A percentile compares a stretch with the other conserved stretches of the same genome.
phyloP scores from a whole-genome alignment of 2,329 filamentous ascomycete genomes.

The Colletotrichum caudatum region DNA sequence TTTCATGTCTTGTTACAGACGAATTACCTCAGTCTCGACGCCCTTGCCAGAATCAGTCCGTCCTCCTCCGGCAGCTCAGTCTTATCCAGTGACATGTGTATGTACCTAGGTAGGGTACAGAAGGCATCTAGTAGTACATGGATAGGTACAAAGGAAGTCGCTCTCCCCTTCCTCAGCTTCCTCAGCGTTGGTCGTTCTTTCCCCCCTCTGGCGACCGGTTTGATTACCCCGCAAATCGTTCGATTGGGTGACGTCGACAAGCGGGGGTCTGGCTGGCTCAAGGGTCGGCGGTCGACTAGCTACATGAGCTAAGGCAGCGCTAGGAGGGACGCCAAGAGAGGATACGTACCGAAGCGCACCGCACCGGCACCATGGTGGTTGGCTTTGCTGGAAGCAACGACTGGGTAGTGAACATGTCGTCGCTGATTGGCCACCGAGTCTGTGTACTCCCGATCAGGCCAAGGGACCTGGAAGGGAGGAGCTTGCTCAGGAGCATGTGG shows the following conservation, averaged over 20 bases:
- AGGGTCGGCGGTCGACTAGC: background rate
- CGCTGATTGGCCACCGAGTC: slow-evolving; percentile 28
- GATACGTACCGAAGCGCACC: slow-evolving; percentile 26
- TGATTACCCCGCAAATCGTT: slow-evolving; percentile 41
- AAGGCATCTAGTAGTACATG: too few relatives aligned
- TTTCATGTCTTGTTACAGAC: background rate
- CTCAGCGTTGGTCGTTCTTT: slow-evolving; percentile 35
- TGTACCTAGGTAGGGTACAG: background rate
- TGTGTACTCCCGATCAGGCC: background rate
- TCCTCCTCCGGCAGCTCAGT: background rate
- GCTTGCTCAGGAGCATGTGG: slow-evolving; percentile 14
- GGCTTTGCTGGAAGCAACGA: slow-evolving; percentile 30
- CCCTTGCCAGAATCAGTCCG: background rate
- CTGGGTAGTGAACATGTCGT: background rate
- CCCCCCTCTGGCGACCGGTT: slow-evolving; percentile 21
- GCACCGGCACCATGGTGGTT: slow-evolving; percentile 22
- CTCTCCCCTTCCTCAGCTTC: slow-evolving; percentile 2
- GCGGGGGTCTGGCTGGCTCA: slow-evolving; percentile 34
- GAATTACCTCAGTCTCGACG: background rate
- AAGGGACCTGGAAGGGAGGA: background rate
- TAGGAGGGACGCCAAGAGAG: background rate
- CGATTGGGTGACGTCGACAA: slow-evolving; percentile 41
- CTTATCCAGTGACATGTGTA: too few relatives aligned
- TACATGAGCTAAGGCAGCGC: slow-evolving; percentile 12
- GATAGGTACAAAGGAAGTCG: background rate